Percentiles rank a stretch among this genome's conserved stretches.
These are phyloP conservation scores for Ilyonectria mors-panacis DNA, from an alignment of 2,329 filamentous ascomycete species.

Conservation along the genomic window DNA sequence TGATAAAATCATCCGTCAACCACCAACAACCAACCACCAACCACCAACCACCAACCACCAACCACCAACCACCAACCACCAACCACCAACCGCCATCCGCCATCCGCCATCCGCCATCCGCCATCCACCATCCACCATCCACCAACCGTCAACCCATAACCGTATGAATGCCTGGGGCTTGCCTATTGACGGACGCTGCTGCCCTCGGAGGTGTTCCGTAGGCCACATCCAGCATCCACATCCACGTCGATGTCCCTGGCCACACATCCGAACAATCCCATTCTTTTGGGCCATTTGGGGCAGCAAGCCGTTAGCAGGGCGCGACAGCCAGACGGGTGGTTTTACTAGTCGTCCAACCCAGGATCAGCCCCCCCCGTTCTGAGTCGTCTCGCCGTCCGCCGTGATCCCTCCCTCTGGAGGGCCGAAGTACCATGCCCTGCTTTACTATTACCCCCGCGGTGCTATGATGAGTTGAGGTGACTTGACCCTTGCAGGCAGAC, in stretches of 20 bases:
- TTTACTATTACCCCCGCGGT: slow-evolving; percentile 17
- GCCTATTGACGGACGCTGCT: neutral
- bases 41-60: neutral
- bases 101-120: neutral
- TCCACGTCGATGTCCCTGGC: slow-evolving; percentile 3
- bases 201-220: slow-evolving; percentile 16
- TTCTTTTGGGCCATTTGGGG: slow-evolving; percentile 11
- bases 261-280: slow-evolving; percentile 17
- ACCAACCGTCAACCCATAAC: neutral
- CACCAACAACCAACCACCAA: neutral
- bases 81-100: neutral
- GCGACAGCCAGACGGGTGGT: slow-evolving; percentile 13
- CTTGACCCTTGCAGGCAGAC: slow-evolving; percentile 39
- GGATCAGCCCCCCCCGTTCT: slow-evolving; percentile 17
- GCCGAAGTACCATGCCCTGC: slow-evolving; percentile 12
- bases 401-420: slow-evolving; percentile 1
- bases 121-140: neutral
- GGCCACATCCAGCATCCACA: slow-evolving; percentile 4
- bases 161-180: neutral
- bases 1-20: neutral
- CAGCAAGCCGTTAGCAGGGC: slow-evolving; percentile 22
- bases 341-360: slow-evolving; percentile 16
- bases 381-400: slow-evolving; percentile 16
- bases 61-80: neutral
- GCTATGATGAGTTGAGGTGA: slow-evolving; percentile 32